Evolutionary conservation across 2,329 filamentous ascomycete genomes (phyloP).

Genomic region (Tolypocladium cylindrosporum): DNA sequence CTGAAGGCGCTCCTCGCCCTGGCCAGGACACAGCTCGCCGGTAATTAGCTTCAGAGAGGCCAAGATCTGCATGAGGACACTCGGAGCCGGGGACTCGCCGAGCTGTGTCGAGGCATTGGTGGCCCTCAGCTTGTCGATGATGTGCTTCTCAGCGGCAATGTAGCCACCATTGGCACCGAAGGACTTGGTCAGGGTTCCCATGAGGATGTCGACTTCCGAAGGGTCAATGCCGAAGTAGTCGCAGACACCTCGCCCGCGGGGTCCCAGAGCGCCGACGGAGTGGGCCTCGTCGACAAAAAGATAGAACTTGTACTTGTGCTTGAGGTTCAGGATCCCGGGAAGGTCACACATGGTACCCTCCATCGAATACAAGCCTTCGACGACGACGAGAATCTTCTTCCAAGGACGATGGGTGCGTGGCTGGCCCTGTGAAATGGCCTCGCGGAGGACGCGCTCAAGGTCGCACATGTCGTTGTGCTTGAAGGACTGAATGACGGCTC

Average conservation of each 20-base stretch:
- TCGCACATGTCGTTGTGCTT: constrained; percentile 94
- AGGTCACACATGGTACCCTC: constrained; percentile 98
- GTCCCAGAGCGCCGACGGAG: constrained; percentile 86
- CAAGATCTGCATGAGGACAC: constrained; percentile 83
- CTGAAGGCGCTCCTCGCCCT: constrained; percentile 91
- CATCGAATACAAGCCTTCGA: constrained; percentile 98
- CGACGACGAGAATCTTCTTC: constrained; percentile 97
- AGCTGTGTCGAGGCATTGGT: constrained; percentile 81
- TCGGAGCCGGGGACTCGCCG: constrained; percentile 79
- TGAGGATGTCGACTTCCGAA: constrained; percentile 81
- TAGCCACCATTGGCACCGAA: constrained; percentile 98
- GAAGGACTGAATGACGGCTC: constrained; percentile 91
- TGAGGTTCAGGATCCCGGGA: constrained; percentile 77
- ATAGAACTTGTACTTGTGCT: constrained; percentile 94
- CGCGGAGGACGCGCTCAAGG: constrained; percentile 75
- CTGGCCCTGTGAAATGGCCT: constrained; percentile 92
- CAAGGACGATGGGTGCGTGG: constrained; percentile 96
- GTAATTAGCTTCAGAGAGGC: constrained; percentile 80
- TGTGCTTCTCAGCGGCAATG: constrained; percentile 75
- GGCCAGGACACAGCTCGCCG: constrained; percentile 77
- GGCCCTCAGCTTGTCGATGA: constrained; percentile 83
- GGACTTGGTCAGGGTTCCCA: constrained; percentile 97
- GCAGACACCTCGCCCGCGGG: constrained; percentile 82
- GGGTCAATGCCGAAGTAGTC: constrained; percentile 94
- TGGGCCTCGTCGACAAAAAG: constrained; percentile 96